Evolutionary conservation across 1,284 basidiomycete species (phyloP).

Genomic region (Cerioporus squamosus): DNA sequence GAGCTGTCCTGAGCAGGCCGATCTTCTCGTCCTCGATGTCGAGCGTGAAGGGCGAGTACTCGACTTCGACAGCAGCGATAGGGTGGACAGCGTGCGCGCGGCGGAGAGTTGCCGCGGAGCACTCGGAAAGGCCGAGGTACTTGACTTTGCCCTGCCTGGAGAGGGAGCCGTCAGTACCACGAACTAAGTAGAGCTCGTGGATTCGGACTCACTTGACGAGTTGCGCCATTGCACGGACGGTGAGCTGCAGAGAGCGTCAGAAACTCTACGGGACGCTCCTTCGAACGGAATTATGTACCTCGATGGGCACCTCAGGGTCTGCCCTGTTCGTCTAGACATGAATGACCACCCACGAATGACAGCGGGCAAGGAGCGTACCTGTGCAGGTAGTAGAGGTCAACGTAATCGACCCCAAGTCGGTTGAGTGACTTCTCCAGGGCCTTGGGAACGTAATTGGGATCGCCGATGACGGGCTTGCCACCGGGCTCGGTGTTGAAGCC

Average conservation of each 20-base stretch:
- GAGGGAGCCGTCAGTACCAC: background rate
- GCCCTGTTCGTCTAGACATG: constrained; percentile 16
- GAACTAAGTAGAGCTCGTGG: constrained; percentile 6
- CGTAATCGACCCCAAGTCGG: constrained; percentile 46
- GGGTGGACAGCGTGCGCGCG: constrained; percentile 66
- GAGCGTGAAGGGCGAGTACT: constrained; percentile 64
- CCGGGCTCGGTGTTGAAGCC: constrained; percentile 34
- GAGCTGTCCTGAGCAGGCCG: constrained; percentile 49
- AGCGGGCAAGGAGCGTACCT: constrained; percentile 26
- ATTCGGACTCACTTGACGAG: constrained; percentile 31
- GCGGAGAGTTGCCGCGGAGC: constrained; percentile 58
- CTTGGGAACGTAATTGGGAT: constrained; percentile 40
- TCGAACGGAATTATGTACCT: background rate
- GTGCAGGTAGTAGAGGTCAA: constrained; percentile 54
- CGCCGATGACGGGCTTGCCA: constrained; percentile 31
- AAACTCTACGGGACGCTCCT: too few relatives aligned
- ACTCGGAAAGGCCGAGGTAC: constrained; percentile 67
- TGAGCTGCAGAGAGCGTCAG: constrained; percentile 5
- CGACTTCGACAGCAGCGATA: constrained; percentile 65
- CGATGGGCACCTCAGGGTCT: constrained; percentile 32
- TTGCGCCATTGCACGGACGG: constrained; percentile 37
- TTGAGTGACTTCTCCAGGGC: constrained; percentile 42
- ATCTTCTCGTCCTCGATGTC: constrained; percentile 55
- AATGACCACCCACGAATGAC: background rate
- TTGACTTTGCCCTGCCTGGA: constrained; percentile 47